These are phyloP conservation scores for Edaphochlamys debaryana DNA, from an alignment of 139 green algal genomes.

Conservation along the genomic window DNA sequence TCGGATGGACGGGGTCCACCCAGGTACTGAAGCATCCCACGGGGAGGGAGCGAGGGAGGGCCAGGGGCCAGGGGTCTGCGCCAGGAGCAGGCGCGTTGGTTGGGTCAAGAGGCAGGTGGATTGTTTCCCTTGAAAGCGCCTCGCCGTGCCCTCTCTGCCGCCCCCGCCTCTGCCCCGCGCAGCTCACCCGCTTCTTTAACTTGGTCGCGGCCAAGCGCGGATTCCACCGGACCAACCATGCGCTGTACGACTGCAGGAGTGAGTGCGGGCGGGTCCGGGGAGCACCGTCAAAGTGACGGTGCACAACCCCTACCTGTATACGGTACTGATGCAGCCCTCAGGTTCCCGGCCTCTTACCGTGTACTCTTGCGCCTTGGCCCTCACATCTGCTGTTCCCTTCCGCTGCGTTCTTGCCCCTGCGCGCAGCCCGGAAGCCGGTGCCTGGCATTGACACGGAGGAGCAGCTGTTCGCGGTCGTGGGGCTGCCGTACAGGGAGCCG, in stretches of 20 bases:
- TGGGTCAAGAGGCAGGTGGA: too few relatives aligned
- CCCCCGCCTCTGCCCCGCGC: not conserved
- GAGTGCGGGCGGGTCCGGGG: not conserved
- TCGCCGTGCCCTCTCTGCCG: not conserved
- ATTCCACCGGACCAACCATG: constrained; percentile 15
- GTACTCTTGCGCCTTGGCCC: not conserved
- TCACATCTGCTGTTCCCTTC: not conserved
- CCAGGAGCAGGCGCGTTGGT: too few relatives aligned
- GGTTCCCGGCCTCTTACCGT: too few relatives aligned
- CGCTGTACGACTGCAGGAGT: not conserved
- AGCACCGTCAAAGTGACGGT: too few relatives aligned
- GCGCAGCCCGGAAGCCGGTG: constrained; percentile 21
- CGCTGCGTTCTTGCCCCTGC: too few relatives aligned
- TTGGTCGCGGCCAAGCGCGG: not conserved
- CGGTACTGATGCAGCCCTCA: too few relatives aligned
- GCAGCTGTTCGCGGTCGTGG: constrained; percentile 1
- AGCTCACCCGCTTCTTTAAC: constrained; percentile 25
- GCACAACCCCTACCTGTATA: too few relatives aligned
- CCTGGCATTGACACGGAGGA: not conserved
- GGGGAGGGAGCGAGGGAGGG: not conserved
- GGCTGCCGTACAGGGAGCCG: constrained; percentile 28
- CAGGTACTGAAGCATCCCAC: too few relatives aligned
- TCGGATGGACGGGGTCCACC: not conserved
- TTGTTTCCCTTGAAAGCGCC: too few relatives aligned
- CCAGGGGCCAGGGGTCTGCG: not conserved